Evolutionary conservation across 352 stramenopile genomes (phyloP), one percentile per base, ranked within the genome.

Genomic region (Phytophthora pinifolia): DNA sequence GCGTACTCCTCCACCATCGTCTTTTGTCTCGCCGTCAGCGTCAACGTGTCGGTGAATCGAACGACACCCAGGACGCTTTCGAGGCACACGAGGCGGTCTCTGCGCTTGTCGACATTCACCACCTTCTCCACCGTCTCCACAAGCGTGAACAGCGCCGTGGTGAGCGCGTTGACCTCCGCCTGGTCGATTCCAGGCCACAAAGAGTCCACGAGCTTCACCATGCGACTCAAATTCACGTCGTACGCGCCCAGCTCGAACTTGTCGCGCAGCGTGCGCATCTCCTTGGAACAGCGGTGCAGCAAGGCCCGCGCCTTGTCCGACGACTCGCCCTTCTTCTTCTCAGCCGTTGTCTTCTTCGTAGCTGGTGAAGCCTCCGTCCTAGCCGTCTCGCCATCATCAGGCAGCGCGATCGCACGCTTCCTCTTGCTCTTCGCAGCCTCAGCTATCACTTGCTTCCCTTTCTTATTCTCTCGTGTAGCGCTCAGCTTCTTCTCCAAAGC

Each of bases 81-180:
- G 2, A 89, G 64, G 37, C 72, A 83, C 46, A 76, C 43, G 14
- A 87, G 61, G 1, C 73, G 74, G 38, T 85, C 75, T 36, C 58
- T 58, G 25, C 74, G 74, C 29, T 77, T 78, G 1, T 50, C 38
- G 0, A 47, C 36, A 15, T 67, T 51, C 14, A 49, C 58, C 5
- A 89, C 61, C 25, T 76, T 74, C 27, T 73, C 60, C n/a, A 70
- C 66, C 8, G 68, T 68, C 36, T 83, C 70, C 1, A 83, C 62
- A 10, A 86, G 39, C 6, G 54, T 54, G 35, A 80, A 76, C 9
- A 89, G 46, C 27, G 55, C 72, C 13, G 51, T 57, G 1, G 59
- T 65, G 10, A 89, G 34, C 30, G 61, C 35, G 25, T 59, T 46
- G 29, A 76, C 41, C 9, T 81, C 72, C 1, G 69, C 62, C 34